phyloP scores from a whole-genome alignment of 2,329 filamentous ascomycete genomes.

The Calonectria montana region DNA sequence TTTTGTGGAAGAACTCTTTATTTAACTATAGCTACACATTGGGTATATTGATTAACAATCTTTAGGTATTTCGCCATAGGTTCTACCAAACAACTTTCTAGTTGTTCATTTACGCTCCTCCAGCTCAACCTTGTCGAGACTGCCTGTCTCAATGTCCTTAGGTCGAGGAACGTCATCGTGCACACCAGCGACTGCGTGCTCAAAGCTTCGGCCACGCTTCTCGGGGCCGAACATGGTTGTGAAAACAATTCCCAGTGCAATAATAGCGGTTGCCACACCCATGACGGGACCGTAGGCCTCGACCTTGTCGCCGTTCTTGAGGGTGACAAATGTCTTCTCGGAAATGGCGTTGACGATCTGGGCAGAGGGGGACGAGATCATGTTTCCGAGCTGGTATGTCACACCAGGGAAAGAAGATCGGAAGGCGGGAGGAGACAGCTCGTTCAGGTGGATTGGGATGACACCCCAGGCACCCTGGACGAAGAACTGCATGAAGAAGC shows the following conservation, averaged over 20 bases:
- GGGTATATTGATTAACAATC: neutral
- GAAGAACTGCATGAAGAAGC: slow-evolving; percentile 78
- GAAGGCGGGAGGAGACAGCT: slow-evolving; percentile 77
- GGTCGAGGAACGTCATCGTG: slow-evolving; percentile 35
- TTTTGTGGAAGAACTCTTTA: neutral
- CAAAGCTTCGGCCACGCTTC: slow-evolving; percentile 78
- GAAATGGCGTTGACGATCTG: slow-evolving; percentile 83
- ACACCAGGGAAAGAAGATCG: slow-evolving; percentile 77
- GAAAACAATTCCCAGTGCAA: slow-evolving; percentile 74
- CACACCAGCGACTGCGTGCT: slow-evolving; percentile 61
- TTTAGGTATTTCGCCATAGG: neutral
- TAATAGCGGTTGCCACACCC: slow-evolving; percentile 82
- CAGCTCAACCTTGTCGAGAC: slow-evolving; percentile 39
- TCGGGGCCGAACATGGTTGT: slow-evolving; percentile 80
- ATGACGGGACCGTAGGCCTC: slow-evolving; percentile 81
- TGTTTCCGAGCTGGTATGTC: slow-evolving; percentile 80
- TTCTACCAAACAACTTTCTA: neutral
- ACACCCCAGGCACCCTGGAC: slow-evolving; percentile 75
- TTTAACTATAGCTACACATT: neutral
- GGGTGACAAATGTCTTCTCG: slow-evolving; percentile 69
- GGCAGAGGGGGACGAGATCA: slow-evolving; percentile 77
- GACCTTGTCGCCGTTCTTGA: slow-evolving; percentile 65
- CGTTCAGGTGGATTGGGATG: slow-evolving; percentile 79
- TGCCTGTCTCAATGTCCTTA: slow-evolving; percentile 45
- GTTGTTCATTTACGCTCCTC: slow-evolving; percentile 23